Conservation (phyloP, 148 eudicot genomes). For the Vaccinium macrocarpon region DNA sequence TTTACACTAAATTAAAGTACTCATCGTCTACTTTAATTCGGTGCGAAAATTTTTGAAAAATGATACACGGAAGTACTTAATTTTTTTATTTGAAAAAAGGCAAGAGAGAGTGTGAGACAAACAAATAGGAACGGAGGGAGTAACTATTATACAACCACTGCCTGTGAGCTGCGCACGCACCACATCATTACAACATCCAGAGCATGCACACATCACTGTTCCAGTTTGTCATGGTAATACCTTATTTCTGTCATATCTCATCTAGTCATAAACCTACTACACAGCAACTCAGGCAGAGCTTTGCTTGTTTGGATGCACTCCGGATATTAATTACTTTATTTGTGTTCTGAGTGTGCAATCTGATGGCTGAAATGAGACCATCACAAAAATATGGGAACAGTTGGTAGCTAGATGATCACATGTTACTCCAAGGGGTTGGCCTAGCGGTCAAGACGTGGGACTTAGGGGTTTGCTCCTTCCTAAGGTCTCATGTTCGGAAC, state of each 20-base stretch:
- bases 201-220: background rate
- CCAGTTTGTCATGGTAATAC: background rate
- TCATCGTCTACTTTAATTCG: too few species aligned
- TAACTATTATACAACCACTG: background rate
- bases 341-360: background rate
- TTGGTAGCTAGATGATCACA: background rate
- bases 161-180: too few species aligned
- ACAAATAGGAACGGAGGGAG: too few species aligned
- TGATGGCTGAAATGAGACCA: background rate
- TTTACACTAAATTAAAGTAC: too few species aligned
- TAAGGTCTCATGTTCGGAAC: too few species aligned
- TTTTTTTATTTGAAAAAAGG: too few species aligned
- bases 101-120: too few species aligned
- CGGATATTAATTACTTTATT: background rate
- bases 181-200: background rate
- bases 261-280: background rate
- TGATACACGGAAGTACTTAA: too few species aligned
- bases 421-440: too few species aligned
- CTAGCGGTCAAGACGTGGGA: too few species aligned
- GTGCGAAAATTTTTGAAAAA: too few species aligned
- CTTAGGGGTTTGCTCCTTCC: too few species aligned
- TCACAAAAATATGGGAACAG: background rate
- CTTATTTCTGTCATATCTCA: background rate
- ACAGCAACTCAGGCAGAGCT: background rate
- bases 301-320: background rate